Percentiles rank a stretch among this genome's conserved stretches.
phyloP scores from a whole-genome alignment of 371 early-diverging fungal genomes.

The Vairimorpha apis region DNA sequence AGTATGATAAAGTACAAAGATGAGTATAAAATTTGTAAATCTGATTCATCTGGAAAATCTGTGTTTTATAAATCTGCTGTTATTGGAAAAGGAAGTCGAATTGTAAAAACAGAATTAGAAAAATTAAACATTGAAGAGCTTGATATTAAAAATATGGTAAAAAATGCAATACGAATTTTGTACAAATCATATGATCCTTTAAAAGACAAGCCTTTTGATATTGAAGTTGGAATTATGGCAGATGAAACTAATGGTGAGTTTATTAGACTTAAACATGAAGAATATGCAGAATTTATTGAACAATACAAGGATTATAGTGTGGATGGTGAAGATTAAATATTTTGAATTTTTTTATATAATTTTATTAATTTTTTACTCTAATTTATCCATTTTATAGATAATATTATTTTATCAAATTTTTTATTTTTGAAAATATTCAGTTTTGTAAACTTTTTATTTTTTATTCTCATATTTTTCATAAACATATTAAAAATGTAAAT shows the following conservation, averaged over 20 bases:
- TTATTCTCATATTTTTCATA: too few species aligned
- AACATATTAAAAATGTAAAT: too few species aligned
- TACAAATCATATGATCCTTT: slow-evolving; percentile 59
- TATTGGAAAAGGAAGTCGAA: slow-evolving; percentile 57
- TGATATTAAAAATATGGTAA: slow-evolving; percentile 50
- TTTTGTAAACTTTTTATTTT: too few species aligned
- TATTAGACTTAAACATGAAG: slow-evolving; percentile 23
- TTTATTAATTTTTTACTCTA: too few species aligned
- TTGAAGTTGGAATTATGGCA: slow-evolving; percentile 51
- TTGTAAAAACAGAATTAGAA: slow-evolving; percentile 63
- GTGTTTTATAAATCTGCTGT: slow-evolving; percentile 50
- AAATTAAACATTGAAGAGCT: slow-evolving; percentile 53
- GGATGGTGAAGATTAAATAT: slow-evolving; percentile 47
- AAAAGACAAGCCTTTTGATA: slow-evolving; percentile 59
- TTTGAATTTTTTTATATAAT: too few species aligned
- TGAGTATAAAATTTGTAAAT: slow-evolving; percentile 37
- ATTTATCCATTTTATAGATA: too few species aligned
- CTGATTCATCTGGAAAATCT: slow-evolving; percentile 53
- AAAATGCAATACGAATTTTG: slow-evolving; percentile 55
- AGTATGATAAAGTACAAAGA: slow-evolving; percentile 33
- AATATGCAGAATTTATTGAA: slow-evolving; percentile 38
- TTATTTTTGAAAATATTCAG: too few species aligned
- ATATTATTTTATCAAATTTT: too few species aligned
- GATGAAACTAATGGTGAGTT: slow-evolving; percentile 40
- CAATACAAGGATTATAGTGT: slow-evolving; percentile 54